Evolutionary conservation across 2,329 filamentous ascomycete genomes (phyloP).

Genomic region (Apiospora koreana): DNA sequence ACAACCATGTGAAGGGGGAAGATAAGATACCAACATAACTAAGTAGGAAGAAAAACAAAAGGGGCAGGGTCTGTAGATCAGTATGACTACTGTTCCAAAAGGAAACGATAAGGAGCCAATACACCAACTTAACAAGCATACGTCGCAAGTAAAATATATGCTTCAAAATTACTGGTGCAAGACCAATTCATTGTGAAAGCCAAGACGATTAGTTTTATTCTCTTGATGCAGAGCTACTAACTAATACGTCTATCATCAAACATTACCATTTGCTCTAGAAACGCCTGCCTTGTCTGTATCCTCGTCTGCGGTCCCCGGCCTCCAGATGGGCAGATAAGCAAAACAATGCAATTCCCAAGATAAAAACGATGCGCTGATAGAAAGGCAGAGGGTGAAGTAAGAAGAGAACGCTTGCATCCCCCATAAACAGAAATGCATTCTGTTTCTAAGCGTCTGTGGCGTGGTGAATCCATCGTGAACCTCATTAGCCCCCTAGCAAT

Average conservation of each 20-base stretch:
- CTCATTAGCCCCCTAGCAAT: not conserved
- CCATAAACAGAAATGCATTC: not conserved
- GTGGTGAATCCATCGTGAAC: not conserved
- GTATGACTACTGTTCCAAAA: not conserved
- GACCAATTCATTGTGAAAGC: not conserved
- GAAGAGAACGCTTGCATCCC: not conserved
- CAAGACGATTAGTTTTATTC: constrained; percentile 9
- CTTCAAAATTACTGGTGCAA: not conserved
- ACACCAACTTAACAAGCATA: not conserved
- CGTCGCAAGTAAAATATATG: not conserved
- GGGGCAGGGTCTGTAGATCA: not conserved
- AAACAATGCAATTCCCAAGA: not conserved
- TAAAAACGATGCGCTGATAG: not conserved
- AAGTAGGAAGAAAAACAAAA: not conserved
- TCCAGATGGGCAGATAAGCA: not conserved
- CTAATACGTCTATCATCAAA: constrained; percentile 12
- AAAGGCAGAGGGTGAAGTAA: not conserved
- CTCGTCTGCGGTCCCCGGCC: not conserved
- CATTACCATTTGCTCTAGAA: constrained; percentile 12
- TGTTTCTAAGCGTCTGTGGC: not conserved
- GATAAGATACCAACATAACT: not conserved
- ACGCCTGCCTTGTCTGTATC: not conserved
- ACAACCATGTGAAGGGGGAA: not conserved
- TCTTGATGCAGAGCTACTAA: constrained; percentile 5
- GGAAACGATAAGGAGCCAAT: not conserved